Evolutionary conservation across 2,329 filamentous ascomycete species (phyloP), one percentile per base, ranked within the genome.

Genomic region (Remersonia thermophila): DNA sequence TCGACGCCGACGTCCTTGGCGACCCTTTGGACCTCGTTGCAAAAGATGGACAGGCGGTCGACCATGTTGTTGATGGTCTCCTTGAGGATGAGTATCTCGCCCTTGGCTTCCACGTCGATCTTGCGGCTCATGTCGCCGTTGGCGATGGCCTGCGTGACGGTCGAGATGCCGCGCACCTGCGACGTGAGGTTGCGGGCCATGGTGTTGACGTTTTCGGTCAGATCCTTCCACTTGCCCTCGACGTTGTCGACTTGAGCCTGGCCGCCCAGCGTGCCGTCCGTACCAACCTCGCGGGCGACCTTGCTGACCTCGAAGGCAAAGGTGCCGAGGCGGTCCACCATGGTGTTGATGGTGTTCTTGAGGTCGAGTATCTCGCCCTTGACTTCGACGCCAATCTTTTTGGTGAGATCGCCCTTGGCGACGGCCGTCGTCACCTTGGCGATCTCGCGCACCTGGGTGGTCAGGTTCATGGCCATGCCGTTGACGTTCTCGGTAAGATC

Each of bases 51-150:
- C 34, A 98, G 65, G 44, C 89, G 77, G 55, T 87, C 87, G 47
- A 96, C 89, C 89, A 95, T 95, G 76, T 95, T 89, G 58, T 95
- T 95, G 65, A 95, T 94, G 30, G 89, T 96, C 54, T 93, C 85
- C 56, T 95, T 95, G 35, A 96, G 65, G 3, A 93, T 80, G 46
- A 91, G 73, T 46, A 96, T 94, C 60, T 96, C 89, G 60, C 89
- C 89, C 59, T 89, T 86, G 36, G 89, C 89, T 51, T 93, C 82
- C 7, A 96, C 89, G 47, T 93, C 83, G 51, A 96, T 94, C 63
- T 91, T 91, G 58, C 87, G 83, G 59, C 83, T 93, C 75, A 96
- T 85, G 61, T 95, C 85, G 53, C 89, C 89, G 55, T 91, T 86
- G 46, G 87, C 87, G 59, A 94, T 94, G 47, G 87, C 86, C 58